Evolutionary conservation across 2,329 filamentous ascomycete genomes (phyloP), one percentile per base, ranked within the genome.

Genomic region (Pseudocercospora macadamiae): DNA sequence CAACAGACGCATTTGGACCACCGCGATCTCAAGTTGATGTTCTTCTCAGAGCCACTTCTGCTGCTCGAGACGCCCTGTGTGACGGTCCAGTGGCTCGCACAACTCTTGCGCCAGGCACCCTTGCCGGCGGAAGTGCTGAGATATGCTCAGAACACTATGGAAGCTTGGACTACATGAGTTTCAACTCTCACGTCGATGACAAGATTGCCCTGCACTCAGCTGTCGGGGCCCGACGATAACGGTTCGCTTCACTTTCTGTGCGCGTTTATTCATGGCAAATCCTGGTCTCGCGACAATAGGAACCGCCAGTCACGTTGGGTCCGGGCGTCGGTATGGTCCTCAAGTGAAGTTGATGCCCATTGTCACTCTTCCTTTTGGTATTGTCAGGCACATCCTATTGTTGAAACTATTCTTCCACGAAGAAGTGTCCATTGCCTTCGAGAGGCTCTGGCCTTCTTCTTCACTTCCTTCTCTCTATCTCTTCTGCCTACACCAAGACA

Each of bases 331-430:
- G 19, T 36, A 60, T 51, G 53, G 51, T 58, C 54, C 57, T 62
- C 56, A 60, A 60, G 59, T 63, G 54, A 60, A 59, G 57, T 54
- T 48, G 36, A 60, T 49, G 55, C 32, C 61, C 57, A 56, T 55
- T 57, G 57, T 63, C 65, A 60, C 57, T 64, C 64, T 60, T 60
- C 62, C 48, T 66, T 66, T 60, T 59, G 55, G 59, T 67, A 71
- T 73, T 71, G 67, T 71, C 66, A 51, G 51, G 68, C 73, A 70
- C 68, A 67, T 73, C 64, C 67, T 74, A 73, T 75, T 77, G 74
- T 73, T 63, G 63, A 64, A 60, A 48, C 55, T 60, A 60, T 70
- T 74, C 70, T 73, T 63, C 71, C 49, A 47, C 58, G 44, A 56
- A 51, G 62, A 64, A 69, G 70, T 70, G 70, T 63, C 64, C 62